Evolutionary conservation across 148 eudicot genomes (phyloP).

Genomic region (Cornus kousa): DNA sequence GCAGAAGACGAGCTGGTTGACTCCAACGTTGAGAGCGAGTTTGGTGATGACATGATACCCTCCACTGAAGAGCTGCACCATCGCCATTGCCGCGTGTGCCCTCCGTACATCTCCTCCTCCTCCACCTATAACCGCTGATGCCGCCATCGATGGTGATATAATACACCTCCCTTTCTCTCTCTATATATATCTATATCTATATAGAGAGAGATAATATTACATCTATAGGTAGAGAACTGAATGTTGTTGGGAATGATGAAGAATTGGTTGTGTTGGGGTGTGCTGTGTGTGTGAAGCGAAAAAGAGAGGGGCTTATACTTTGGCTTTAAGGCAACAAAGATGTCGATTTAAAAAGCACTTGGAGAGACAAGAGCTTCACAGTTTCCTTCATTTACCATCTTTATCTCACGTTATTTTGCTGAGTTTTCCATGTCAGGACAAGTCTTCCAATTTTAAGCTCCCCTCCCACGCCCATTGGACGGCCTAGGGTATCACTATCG

Average conservation of each 20-base stretch:
- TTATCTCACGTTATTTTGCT: too few species aligned
- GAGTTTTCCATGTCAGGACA: too few species aligned
- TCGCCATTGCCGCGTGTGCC: constrained; percentile 67
- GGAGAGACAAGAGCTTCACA: too few species aligned
- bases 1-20: constrained; percentile 82
- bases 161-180: neutral
- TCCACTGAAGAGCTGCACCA: constrained; percentile 66
- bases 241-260: neutral
- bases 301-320: neutral
- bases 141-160: constrained; percentile 8
- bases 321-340: neutral
- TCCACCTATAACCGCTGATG: constrained; percentile 3
- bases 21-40: constrained; percentile 76
- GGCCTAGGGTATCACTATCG: too few species aligned
- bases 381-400: too few species aligned
- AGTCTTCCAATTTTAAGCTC: too few species aligned
- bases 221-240: neutral
- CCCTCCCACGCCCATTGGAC: too few species aligned
- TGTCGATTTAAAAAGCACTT: neutral
- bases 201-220: neutral
- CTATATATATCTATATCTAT: neutral
- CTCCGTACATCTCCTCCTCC: constrained; percentile 38
- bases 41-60: constrained; percentile 90
- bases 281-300: neutral
- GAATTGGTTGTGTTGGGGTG: neutral